These are phyloP conservation scores for Hepatocystis sp. DNA, from an alignment of 169 alveolate genomes.

Conservation along the genomic window DNA sequence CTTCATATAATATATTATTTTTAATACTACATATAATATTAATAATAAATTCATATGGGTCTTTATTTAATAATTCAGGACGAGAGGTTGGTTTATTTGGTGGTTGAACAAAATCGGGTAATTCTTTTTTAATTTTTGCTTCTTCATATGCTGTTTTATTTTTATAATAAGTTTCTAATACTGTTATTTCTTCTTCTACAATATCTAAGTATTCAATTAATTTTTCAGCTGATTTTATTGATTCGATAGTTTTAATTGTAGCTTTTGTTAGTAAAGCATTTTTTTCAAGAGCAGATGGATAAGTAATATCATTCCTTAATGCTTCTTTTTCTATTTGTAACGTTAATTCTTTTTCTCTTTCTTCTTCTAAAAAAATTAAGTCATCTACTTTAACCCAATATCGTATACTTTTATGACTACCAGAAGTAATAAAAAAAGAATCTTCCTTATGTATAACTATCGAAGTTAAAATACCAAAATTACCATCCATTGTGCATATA, in stretches of 20 bases:
- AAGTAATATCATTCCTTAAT: constrained; percentile 81
- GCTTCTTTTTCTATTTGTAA: constrained; percentile 88
- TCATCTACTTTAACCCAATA: constrained; percentile 86
- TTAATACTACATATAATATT: constrained; percentile 75
- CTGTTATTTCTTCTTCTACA: constrained; percentile 76
- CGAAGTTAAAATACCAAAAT: constrained; percentile 72
- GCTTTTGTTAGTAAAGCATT: constrained; percentile 83
- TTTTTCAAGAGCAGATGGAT: constrained; percentile 82
- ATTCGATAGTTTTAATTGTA: constrained; percentile 86
- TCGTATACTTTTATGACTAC: constrained; percentile 83
- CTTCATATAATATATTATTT: constrained; percentile 77
- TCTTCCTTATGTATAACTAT: constrained; percentile 76
- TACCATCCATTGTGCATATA: constrained; percentile 80
- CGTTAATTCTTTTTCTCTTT: constrained; percentile 88
- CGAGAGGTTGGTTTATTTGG: constrained; percentile 76
- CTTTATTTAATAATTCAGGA: constrained; percentile 76
- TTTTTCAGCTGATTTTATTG: constrained; percentile 86
- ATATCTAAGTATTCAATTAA: constrained; percentile 80
- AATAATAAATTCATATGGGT: constrained; percentile 74
- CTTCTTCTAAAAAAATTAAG: constrained; percentile 85
- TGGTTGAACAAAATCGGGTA: constrained; percentile 74
- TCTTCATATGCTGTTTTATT: constrained; percentile 66
- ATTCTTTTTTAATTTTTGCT: constrained; percentile 62
- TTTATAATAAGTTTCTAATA: constrained; percentile 69
- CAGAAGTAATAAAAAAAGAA: constrained; percentile 79